phyloP scores from a whole-genome alignment of 805 yeast species.

The Metschnikowia baotianmanensis region DNA sequence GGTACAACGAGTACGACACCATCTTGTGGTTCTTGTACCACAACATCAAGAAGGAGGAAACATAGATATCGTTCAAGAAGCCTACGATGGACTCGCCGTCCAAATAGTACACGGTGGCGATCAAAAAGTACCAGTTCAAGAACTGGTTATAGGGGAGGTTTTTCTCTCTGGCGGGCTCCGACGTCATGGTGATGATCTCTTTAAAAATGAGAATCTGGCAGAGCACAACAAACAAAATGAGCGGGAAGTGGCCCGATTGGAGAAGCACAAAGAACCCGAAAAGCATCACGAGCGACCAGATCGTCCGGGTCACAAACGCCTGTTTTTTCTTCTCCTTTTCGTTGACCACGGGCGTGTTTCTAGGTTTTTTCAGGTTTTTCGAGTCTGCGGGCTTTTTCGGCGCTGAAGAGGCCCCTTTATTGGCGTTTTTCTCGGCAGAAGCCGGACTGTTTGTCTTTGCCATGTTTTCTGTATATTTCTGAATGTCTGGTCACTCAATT shows the following conservation, averaged over 20 bases:
- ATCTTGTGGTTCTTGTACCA: slow-evolving; percentile 79
- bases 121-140: slow-evolving; percentile 90
- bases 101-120: slow-evolving; percentile 82
- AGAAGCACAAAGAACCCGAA: slow-evolving; percentile 57
- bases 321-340: slow-evolving; percentile 56
- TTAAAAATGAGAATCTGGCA: slow-evolving; percentile 83
- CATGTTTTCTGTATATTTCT: not conserved
- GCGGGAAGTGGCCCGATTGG: slow-evolving; percentile 82
- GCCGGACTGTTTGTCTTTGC: slow-evolving; percentile 2
- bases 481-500: not conserved
- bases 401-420: too few species aligned
- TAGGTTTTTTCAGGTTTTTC: not conserved
- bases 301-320: slow-evolving; percentile 80
- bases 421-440: not conserved
- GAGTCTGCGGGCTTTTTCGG: not conserved
- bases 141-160: slow-evolving; percentile 78
- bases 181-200: slow-evolving; percentile 83
- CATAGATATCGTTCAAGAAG: slow-evolving; percentile 56
- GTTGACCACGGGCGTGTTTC: slow-evolving; percentile 9
- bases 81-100: slow-evolving; percentile 81
- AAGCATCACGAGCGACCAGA: slow-evolving; percentile 94
- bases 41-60: slow-evolving; percentile 51
- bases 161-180: slow-evolving; percentile 80
- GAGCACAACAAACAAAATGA: slow-evolving; percentile 65
- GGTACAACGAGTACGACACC: slow-evolving; percentile 77